phyloP scores from a whole-genome alignment of 2,329 filamentous ascomycete species.

The Colletotrichum simmondsii region DNA sequence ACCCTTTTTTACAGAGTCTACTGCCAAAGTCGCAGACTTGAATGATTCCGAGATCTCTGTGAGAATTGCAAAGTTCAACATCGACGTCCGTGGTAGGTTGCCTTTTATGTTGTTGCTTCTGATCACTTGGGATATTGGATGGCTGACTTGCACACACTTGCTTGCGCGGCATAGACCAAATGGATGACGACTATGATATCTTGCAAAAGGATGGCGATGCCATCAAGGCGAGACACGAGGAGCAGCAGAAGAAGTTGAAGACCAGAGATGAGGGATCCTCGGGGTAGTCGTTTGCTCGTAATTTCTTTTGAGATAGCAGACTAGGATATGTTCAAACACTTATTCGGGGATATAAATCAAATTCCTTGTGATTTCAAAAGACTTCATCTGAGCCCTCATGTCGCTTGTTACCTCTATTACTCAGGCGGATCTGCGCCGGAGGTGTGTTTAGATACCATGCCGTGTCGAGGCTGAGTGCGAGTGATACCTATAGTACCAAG shows the following conservation, averaged over 20 bases:
- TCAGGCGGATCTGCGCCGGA: too few relatives aligned
- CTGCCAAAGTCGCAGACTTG: neutral
- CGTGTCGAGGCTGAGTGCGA: neutral
- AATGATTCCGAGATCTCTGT: neutral
- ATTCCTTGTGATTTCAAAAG: too few relatives aligned
- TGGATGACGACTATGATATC: neutral
- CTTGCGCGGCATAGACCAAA: neutral
- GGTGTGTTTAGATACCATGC: too few relatives aligned
- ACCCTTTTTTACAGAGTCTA: neutral
- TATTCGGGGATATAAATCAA: too few relatives aligned
- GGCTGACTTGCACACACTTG: neutral
- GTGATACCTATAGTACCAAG: rapidly evolving
- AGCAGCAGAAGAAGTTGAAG: neutral
- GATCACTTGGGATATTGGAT: too few relatives aligned
- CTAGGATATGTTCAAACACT: neutral
- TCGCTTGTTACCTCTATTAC: neutral
- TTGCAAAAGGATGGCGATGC: neutral
- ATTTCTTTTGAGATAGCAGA: neutral
- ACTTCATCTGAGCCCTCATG: neutral
- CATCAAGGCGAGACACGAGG: neutral
- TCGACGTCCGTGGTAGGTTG: neutral
- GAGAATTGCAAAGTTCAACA: neutral
- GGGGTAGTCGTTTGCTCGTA: neutral
- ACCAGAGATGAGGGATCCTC: neutral
- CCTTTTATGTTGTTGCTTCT: neutral